phyloP scores from a whole-genome alignment of 225 moss, liverwort and hornwort genomes.

The Physcomitrellopsis africana region DNA sequence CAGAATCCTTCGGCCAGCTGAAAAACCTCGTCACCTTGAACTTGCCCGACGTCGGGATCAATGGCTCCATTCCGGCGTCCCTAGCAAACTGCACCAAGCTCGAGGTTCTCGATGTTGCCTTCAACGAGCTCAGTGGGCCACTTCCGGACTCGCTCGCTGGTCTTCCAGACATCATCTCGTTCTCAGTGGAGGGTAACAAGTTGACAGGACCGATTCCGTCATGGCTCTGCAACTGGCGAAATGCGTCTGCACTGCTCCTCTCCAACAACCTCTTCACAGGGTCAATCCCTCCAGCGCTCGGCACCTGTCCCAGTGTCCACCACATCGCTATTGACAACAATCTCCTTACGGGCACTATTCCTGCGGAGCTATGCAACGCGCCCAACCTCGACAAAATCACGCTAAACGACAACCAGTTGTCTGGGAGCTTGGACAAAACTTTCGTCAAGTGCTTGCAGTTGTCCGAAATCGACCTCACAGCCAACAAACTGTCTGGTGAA shows the following conservation, averaged over 20 bases:
- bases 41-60: conserved; percentile 29
- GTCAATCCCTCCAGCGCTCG: conserved; percentile 29
- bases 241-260: conserved; percentile 37
- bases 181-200: conserved; percentile 56
- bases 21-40: conserved; percentile 33
- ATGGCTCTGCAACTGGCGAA: conserved; percentile 61
- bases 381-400: conserved; percentile 24
- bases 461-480: conserved; percentile 28
- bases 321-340: conserved; percentile 31
- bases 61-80: conserved; percentile 40
- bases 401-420: conserved; percentile 28
- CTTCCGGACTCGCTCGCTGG: conserved; percentile 45
- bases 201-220: conserved; percentile 52
- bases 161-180: conserved; percentile 51
- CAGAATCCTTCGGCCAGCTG: conserved; percentile 56
- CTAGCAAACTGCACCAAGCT: conserved; percentile 52
- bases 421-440: conserved; percentile 27
- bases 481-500: conserved; percentile 28
- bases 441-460: conserved; percentile 19
- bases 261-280: conserved; percentile 42
- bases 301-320: conserved; percentile 13
- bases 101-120: conserved; percentile 48
- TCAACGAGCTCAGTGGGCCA: conserved; percentile 50
- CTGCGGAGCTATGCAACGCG: conserved; percentile 34
- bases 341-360: conserved; percentile 33